These are phyloP conservation scores for Naganishia cerealis DNA, from an alignment of 1,284 basidiomycete species.

Conservation along the genomic window DNA sequence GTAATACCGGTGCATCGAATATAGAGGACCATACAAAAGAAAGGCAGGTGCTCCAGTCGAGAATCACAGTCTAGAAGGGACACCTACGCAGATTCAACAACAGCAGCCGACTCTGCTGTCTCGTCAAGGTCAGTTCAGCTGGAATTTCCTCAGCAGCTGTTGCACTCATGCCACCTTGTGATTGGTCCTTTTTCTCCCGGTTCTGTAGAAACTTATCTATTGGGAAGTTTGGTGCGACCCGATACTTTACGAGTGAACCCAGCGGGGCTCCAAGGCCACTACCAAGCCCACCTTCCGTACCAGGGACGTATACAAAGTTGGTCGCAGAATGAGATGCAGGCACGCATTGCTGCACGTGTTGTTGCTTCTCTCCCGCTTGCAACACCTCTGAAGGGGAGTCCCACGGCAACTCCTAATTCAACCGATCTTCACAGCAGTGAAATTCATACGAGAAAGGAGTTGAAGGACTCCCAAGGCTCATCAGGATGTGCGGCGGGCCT, in stretches of 20 bases:
- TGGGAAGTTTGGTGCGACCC: not conserved
- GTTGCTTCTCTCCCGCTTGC: constrained; percentile 17
- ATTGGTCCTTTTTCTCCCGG: not conserved
- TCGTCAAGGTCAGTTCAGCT: not conserved
- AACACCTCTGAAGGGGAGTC: constrained; percentile 19
- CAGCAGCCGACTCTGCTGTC: not conserved
- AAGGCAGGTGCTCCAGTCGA: not conserved
- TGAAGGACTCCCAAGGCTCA: not conserved
- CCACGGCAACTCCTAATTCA: not conserved
- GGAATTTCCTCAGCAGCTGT: not conserved
- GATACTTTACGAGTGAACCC: not conserved
- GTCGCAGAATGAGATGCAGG: constrained; percentile 7
- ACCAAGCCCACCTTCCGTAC: not conserved
- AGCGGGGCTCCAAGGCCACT: not conserved
- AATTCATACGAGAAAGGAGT: not conserved
- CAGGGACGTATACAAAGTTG: not conserved
- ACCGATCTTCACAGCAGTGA: not conserved
- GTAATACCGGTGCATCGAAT: not conserved
- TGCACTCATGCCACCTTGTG: not conserved
- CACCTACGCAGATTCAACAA: not conserved
- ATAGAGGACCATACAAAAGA: constrained; percentile 27
- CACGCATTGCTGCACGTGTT: constrained; percentile 3
- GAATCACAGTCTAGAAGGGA: not conserved
- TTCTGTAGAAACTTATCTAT: not conserved
- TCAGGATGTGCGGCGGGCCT: not conserved